These are phyloP conservation scores for Elongisporangium prolatum DNA, from an alignment of 352 stramenopile species.

Conservation along the genomic window DNA sequence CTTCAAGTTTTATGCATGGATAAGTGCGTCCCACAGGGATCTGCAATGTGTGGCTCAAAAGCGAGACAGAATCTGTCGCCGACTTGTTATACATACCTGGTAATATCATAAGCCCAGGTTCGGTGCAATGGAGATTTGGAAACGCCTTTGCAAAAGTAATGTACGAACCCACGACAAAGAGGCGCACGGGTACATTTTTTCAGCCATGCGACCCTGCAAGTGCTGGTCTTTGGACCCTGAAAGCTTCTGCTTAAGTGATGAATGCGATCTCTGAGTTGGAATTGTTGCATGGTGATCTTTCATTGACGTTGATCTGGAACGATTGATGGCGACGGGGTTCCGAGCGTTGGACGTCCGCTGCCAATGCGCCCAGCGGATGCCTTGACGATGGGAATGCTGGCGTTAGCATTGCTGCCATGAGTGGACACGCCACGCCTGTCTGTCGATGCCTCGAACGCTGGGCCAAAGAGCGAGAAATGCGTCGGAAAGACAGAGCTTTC, in stretches of 20 bases:
- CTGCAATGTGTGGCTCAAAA: not conserved
- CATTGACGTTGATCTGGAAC: not conserved
- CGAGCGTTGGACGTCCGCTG: conserved; percentile 10
- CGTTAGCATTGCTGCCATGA: conserved; percentile 1
- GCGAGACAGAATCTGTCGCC: not conserved
- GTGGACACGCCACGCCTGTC: conserved; percentile 2
- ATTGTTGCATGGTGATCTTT: not conserved
- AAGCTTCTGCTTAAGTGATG: no score
- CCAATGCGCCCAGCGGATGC: conserved; percentile 17
- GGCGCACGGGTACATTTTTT: not conserved
- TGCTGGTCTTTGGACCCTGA: not conserved
- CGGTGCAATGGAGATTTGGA: not conserved
- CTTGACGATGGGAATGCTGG: conserved; percentile 2
- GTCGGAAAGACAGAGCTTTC: conserved; percentile 24
- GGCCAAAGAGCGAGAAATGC: conserved; percentile 42
- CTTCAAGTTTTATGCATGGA: not conserved
- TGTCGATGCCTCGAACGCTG: conserved; percentile 6
- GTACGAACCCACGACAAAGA: not conserved
- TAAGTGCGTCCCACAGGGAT: not conserved
- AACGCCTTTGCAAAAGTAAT: not conserved
- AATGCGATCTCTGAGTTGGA: not conserved
- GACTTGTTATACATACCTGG: not conserved
- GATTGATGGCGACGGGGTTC: not conserved
- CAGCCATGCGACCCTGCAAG: not conserved
- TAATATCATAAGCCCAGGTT: not conserved